Conservation (phyloP, 2,329 filamentous ascomycete species). For the Lizonia empirigonia region DNA sequence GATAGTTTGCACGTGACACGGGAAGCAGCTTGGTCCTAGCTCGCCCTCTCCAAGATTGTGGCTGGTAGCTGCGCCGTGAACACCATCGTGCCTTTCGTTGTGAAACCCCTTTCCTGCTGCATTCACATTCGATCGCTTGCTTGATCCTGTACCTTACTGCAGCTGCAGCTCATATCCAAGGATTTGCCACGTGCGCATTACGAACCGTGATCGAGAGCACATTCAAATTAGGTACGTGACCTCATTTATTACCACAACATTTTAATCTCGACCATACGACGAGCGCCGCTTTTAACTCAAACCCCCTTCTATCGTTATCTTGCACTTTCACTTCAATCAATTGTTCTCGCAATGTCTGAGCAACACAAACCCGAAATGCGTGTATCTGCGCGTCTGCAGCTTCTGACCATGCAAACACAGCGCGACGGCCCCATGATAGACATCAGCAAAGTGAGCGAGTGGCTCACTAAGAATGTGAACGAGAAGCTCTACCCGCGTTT, state of each 20-base stretch:
- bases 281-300: not conserved
- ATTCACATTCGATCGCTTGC: not conserved
- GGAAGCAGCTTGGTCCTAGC: constrained; percentile 9
- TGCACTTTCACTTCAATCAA: not conserved
- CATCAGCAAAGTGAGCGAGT: constrained; percentile 51
- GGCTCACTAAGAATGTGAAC: constrained; percentile 53
- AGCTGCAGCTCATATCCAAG: not conserved
- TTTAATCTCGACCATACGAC: constrained; percentile 2
- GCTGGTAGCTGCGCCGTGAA: constrained; percentile 8
- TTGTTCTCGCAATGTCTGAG: not conserved
- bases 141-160: not conserved
- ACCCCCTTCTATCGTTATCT: constrained; percentile 1
- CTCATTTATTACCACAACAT: constrained; percentile 7
- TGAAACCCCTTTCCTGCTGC: not conserved
- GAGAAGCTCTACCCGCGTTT: constrained; percentile 52
- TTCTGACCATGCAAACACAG: constrained; percentile 13
- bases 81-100: not conserved
- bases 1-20: constrained; percentile 8
- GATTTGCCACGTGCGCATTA: not conserved
- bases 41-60: constrained; percentile 12
- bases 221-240: constrained; percentile 11
- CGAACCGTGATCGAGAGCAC: not conserved
- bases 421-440: constrained; percentile 49
- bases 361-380: not conserved
- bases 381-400: constrained; percentile 1